These are phyloP conservation scores for Amniculicola lignicola DNA, from an alignment of 495 filamentous ascomycete species.

Conservation along the genomic window DNA sequence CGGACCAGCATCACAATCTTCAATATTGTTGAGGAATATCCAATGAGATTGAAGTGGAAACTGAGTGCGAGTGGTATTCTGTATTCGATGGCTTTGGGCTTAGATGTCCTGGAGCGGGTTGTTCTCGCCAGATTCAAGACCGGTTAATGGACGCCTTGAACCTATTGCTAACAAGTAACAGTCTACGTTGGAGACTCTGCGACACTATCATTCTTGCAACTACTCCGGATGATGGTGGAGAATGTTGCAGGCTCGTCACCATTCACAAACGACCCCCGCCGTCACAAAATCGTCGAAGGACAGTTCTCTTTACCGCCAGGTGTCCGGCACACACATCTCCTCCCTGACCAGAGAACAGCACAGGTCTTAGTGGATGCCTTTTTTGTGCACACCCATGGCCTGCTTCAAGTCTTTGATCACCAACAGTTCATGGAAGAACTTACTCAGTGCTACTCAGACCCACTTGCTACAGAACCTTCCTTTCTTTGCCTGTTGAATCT, in stretches of 20 bases:
- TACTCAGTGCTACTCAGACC: conserved; percentile 53
- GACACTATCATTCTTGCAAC: conserved; percentile 66
- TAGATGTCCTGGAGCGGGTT: too few species aligned
- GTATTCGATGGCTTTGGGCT: too few species aligned
- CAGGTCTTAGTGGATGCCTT: conserved; percentile 56
- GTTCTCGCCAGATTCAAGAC: too few species aligned
- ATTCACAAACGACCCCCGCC: conserved; percentile 66
- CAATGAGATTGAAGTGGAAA: too few species aligned
- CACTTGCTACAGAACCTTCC: conserved; percentile 47
- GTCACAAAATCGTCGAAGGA: conserved; percentile 67
- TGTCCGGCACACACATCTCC: conserved; percentile 46
- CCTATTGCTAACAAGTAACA: conserved; percentile 22
- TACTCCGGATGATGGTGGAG: conserved; percentile 69
- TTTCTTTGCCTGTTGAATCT: conserved; percentile 57
- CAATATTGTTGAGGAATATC: too few species aligned
- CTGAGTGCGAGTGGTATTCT: too few species aligned
- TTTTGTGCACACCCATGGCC: conserved; percentile 59
- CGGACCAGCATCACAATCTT: too few species aligned
- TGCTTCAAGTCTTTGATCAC: conserved; percentile 55
- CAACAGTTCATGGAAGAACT: conserved; percentile 49
- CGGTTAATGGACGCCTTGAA: too few species aligned
- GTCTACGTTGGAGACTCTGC: conserved; percentile 73
- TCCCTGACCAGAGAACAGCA: conserved; percentile 56
- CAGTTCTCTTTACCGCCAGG: conserved; percentile 50
- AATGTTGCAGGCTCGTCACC: conserved; percentile 60